Evolutionary conservation across 2,329 filamentous ascomycete species (phyloP).

Genomic region (Colletotrichum tanaceti): DNA sequence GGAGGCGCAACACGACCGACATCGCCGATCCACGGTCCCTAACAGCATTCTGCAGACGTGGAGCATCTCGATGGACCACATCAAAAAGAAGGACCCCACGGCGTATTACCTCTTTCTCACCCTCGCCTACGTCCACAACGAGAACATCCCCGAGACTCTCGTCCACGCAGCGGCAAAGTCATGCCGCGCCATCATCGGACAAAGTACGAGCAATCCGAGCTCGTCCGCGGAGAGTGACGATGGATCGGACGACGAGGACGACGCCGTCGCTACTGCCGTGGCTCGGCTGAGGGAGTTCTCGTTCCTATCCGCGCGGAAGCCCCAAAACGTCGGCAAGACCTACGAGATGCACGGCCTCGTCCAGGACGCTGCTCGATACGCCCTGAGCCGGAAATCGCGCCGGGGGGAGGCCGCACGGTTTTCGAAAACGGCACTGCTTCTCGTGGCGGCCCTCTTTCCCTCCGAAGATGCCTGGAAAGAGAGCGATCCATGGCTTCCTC

Average conservation of each 20-base stretch:
- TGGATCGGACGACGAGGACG: not conserved
- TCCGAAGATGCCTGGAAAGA: not conserved
- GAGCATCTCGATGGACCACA: not conserved
- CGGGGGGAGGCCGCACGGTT: not conserved
- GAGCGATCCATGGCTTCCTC: not conserved
- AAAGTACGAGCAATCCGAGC: not conserved
- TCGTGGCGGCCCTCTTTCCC: not conserved
- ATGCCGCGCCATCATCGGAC: too few species aligned
- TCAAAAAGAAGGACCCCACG: not conserved
- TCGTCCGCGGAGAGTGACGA: not conserved
- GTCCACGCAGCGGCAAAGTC: not conserved
- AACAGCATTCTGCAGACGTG: conserved; percentile 2
- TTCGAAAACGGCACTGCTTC: not conserved
- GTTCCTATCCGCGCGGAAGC: not conserved
- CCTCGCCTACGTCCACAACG: not conserved
- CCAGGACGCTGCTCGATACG: not conserved
- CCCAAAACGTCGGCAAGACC: not conserved
- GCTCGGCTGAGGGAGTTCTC: not conserved
- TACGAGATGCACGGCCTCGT: conserved; percentile 1
- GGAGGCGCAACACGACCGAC: not conserved
- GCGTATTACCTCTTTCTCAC: not conserved
- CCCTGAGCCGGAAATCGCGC: not conserved
- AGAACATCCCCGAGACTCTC: not conserved
- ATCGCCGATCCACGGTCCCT: not conserved
- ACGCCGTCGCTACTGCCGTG: not conserved